These are phyloP conservation scores for Leccinum olivaceoglutinosum DNA, from an alignment of 1,284 basidiomycete genomes.

Conservation along the genomic window DNA sequence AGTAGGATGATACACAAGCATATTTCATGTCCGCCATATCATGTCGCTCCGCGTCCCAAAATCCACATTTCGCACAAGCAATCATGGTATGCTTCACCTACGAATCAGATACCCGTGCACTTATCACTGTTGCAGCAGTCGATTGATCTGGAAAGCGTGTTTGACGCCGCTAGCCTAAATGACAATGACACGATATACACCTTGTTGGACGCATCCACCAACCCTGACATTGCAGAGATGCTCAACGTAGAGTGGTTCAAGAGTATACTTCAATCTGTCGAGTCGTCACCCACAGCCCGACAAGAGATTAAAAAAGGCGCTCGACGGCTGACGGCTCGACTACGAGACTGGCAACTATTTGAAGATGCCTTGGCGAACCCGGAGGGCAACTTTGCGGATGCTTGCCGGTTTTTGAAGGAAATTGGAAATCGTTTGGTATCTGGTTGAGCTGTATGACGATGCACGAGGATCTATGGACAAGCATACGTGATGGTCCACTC, in stretches of 20 bases:
- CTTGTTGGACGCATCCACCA: constrained; percentile 57
- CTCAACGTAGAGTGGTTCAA: constrained; percentile 31
- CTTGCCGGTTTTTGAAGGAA: constrained; percentile 49
- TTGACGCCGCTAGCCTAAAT: constrained; percentile 43
- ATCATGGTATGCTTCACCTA: constrained; percentile 38
- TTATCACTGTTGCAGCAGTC: constrained; percentile 40
- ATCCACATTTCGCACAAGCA: constrained; percentile 37
- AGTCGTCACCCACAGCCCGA: constrained; percentile 35
- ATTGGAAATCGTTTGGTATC: constrained; percentile 60
- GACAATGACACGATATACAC: constrained; percentile 51
- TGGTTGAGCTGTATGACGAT: constrained; percentile 65
- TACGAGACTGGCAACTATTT: constrained; percentile 56
- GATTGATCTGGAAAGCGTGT: constrained; percentile 48
- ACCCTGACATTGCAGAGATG: constrained; percentile 53
- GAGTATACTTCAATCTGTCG: constrained; percentile 39
- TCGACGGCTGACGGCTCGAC: constrained; percentile 40
- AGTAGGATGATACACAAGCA: constrained; percentile 49
- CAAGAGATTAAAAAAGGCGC: constrained; percentile 40
- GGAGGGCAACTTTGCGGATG: constrained; percentile 41
- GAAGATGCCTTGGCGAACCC: constrained; percentile 54
- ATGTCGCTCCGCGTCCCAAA: constrained; percentile 57
- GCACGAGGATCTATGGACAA: constrained; percentile 43
- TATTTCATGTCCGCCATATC: constrained; percentile 56
- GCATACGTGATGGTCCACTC: constrained; percentile 12
- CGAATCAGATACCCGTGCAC: not conserved